These are phyloP conservation scores for Botrytis fragariae DNA, from an alignment of 2,329 filamentous ascomycete species.

Conservation along the genomic window DNA sequence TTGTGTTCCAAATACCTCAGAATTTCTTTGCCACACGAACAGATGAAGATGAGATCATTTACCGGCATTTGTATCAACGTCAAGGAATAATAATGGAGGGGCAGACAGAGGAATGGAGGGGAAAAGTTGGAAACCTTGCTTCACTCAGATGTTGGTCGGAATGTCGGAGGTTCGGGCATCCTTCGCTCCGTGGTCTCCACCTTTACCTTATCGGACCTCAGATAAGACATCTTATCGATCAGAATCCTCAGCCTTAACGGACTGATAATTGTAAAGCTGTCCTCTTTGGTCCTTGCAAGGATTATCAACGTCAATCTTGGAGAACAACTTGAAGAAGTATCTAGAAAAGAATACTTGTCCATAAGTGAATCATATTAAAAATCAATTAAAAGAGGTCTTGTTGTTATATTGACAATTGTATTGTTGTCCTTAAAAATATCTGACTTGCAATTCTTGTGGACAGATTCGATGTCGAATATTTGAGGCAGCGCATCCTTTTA, in stretches of 20 bases:
- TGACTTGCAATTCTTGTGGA: conserved; percentile 29
- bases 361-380: not conserved
- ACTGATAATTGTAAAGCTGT: conserved; percentile 17
- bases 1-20: not conserved
- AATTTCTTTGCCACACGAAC: not conserved
- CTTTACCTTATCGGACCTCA: not conserved
- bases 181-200: fast-evolving
- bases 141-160: not conserved
- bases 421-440: not conserved
- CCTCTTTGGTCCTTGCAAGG: conserved; percentile 20
- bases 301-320: not conserved
- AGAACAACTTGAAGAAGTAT: not conserved
- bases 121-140: not conserved
- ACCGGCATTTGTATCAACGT: not conserved
- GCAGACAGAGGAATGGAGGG: not conserved
- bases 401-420: not conserved
- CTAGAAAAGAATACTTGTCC: conserved; percentile 7
- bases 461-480: conserved; percentile 35
- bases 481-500: conserved; percentile 18
- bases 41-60: not conserved
- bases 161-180: not conserved
- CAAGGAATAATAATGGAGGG: not conserved
- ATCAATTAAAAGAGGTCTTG: not conserved
- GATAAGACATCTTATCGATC: conserved; percentile 19
- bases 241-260: not conserved